Percentiles rank a stretch among this genome's conserved stretches.
These are phyloP conservation scores for Verticillium alfalfae DNA, from an alignment of 2,329 filamentous ascomycete genomes.

Conservation along the genomic window DNA sequence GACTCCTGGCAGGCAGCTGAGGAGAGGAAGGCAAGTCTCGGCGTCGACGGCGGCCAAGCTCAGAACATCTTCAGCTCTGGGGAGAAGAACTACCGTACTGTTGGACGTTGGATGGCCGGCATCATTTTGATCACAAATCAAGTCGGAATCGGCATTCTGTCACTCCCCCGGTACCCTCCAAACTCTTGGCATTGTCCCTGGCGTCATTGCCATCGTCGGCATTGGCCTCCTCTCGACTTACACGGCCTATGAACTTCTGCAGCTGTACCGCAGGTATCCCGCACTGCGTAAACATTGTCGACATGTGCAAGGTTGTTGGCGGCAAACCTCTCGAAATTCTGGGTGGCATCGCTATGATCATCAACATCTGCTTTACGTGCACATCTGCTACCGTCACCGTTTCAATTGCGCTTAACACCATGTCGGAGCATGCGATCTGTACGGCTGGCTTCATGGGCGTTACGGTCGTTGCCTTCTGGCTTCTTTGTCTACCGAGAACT, in stretches of 20 bases:
- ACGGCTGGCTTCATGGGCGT: slow-evolving; percentile 62
- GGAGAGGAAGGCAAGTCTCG: neutral
- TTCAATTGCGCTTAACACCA: slow-evolving; percentile 64
- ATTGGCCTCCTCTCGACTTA: slow-evolving; percentile 61
- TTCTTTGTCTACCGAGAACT: slow-evolving; percentile 62
- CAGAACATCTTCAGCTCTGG: slow-evolving; percentile 22
- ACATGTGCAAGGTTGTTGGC: slow-evolving; percentile 55
- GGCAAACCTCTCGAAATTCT: slow-evolving; percentile 18
- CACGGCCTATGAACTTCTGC: slow-evolving; percentile 44
- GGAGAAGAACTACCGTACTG: slow-evolving; percentile 24
- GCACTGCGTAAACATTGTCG: slow-evolving; percentile 65
- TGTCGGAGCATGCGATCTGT: slow-evolving; percentile 55
- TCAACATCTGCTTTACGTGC: slow-evolving; percentile 69
- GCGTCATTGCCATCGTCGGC: slow-evolving; percentile 62
- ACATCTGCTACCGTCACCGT: slow-evolving; percentile 62
- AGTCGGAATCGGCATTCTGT: slow-evolving; percentile 46
- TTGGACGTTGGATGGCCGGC: slow-evolving; percentile 25
- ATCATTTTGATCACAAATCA: slow-evolving; percentile 26
- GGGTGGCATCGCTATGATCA: slow-evolving; percentile 54
- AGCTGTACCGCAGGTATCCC: slow-evolving; percentile 66
- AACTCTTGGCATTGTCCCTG: slow-evolving; percentile 61
- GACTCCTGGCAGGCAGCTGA: neutral
- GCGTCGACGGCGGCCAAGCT: neutral
- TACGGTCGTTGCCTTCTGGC: slow-evolving; percentile 54
- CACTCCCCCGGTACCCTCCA: slow-evolving; percentile 68